Evolutionary conservation across 2,329 filamentous ascomycete species (phyloP).

Genomic region (Trichoderma asperellum): DNA sequence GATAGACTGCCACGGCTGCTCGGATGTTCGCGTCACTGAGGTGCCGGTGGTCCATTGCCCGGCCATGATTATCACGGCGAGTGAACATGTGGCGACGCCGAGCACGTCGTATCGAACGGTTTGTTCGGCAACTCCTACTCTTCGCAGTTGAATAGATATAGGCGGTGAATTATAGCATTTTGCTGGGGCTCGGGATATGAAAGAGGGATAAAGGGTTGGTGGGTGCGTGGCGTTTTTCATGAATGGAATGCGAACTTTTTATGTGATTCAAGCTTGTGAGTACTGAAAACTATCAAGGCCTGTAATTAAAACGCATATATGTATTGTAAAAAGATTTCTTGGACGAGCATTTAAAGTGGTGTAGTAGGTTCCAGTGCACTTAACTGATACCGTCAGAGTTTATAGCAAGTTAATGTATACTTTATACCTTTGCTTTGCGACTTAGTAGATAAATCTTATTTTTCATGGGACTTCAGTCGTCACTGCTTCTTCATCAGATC

Average conservation of each 20-base stretch:
- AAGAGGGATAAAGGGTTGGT: not conserved
- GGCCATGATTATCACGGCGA: slow-evolving; percentile 33
- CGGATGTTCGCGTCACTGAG: slow-evolving; percentile 32
- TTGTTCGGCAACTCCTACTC: slow-evolving; percentile 33
- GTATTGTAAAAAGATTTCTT: not conserved
- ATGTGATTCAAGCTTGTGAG: not conserved
- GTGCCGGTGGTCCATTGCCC: slow-evolving; percentile 37
- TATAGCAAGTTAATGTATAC: not conserved
- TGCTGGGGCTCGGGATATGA: not conserved
- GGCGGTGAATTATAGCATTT: no score
- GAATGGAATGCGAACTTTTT: not conserved
- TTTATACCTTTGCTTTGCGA: not conserved
- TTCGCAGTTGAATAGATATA: not conserved
- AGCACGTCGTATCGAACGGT: slow-evolving; percentile 38
- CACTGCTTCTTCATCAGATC: not conserved
- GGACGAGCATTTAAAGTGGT: not conserved
- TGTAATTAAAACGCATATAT: not conserved
- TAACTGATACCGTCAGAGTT: not conserved
- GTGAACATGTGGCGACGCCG: slow-evolving; percentile 32
- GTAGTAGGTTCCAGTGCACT: not conserved
- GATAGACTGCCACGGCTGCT: slow-evolving; percentile 43
- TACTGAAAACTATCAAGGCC: not conserved
- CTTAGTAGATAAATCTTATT: not conserved
- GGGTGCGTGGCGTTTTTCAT: not conserved
- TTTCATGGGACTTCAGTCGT: not conserved